Evolutionary conservation across 2,329 filamentous ascomycete genomes (phyloP).

Genomic region (Hymenoscyphus fraxineus): DNA sequence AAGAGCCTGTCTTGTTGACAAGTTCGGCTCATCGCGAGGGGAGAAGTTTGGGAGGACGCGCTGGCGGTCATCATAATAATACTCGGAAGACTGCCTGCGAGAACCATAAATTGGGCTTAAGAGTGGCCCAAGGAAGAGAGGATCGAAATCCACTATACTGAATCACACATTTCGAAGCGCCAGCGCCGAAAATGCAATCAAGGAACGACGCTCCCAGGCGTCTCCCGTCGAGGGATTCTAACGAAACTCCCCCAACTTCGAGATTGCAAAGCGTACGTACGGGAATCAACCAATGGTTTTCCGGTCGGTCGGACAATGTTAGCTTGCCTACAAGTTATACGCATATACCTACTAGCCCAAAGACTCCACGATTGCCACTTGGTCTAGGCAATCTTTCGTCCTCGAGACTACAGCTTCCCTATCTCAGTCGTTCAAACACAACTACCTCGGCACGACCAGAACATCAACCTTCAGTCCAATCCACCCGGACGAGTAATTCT

Average conservation of each 20-base stretch:
- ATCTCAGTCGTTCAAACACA: conserved; percentile 40
- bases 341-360: conserved; percentile 39
- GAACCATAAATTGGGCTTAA: conserved; percentile 15
- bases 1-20: conserved; percentile 29
- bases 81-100: conserved; percentile 11
- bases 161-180: conserved; percentile 12
- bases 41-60: conserved; percentile 22
- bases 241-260: conserved; percentile 18
- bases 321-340: conserved; percentile 16
- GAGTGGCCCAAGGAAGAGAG: conserved; percentile 16
- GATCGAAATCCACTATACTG: conserved; percentile 11
- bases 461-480: conserved; percentile 17
- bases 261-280: conserved; percentile 26
- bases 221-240: conserved; percentile 14
- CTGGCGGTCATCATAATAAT: conserved; percentile 20
- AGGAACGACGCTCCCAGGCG: conserved; percentile 18
- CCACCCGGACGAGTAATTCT: conserved; percentile 15
- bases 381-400: conserved; percentile 40
- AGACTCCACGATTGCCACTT: conserved; percentile 43
- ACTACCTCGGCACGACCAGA: conserved; percentile 32
- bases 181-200: conserved; percentile 23
- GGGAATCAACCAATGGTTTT: conserved; percentile 29
- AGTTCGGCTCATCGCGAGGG: conserved; percentile 17
- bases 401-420: conserved; percentile 42
- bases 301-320: conserved; percentile 27